Evolutionary conservation across 208 protist genomes (phyloP).

Genomic region (Trypanosoma brucei): DNA sequence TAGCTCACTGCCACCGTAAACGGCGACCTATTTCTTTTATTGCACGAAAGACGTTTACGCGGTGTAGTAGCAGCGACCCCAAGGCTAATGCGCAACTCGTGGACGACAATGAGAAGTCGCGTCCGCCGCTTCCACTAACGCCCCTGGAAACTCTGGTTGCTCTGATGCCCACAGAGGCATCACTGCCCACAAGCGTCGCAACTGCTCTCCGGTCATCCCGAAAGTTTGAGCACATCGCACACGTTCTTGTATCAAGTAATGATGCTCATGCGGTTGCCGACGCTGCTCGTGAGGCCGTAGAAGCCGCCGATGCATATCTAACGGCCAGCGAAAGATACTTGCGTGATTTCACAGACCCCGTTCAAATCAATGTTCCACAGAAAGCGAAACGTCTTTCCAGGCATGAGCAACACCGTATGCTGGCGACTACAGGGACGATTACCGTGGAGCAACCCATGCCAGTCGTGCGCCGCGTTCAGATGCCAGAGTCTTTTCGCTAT

Average conservation of each 20-base stretch:
- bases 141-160: constrained; percentile 80
- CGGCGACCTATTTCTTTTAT: constrained; percentile 1
- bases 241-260: constrained; percentile 50
- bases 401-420: constrained; percentile 74
- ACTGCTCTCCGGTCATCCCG: constrained; percentile 31
- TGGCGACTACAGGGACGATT: constrained; percentile 38
- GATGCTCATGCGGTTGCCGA: constrained; percentile 38
- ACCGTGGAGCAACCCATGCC: constrained; percentile 37
- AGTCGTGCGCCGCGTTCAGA: constrained; percentile 37
- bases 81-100: too few relatives aligned
- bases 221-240: constrained; percentile 22
- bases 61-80: too few relatives aligned
- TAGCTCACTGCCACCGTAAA: constrained; percentile 29
- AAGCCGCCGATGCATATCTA: constrained; percentile 30
- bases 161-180: constrained; percentile 73
- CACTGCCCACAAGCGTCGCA: constrained; percentile 46
- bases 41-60: not conserved
- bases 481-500: constrained; percentile 29
- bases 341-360: constrained; percentile 66
- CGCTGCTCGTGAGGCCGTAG: constrained; percentile 48
- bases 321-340: constrained; percentile 68
- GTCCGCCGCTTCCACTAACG: constrained; percentile 35
- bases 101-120: too few relatives aligned
- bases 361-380: constrained; percentile 73
- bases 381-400: constrained; percentile 47